Percentiles rank a stretch among this genome's conserved stretches.
phyloP scores from a whole-genome alignment of 192 early-diverging fungal species.

The Coemansia reversa region DNA sequence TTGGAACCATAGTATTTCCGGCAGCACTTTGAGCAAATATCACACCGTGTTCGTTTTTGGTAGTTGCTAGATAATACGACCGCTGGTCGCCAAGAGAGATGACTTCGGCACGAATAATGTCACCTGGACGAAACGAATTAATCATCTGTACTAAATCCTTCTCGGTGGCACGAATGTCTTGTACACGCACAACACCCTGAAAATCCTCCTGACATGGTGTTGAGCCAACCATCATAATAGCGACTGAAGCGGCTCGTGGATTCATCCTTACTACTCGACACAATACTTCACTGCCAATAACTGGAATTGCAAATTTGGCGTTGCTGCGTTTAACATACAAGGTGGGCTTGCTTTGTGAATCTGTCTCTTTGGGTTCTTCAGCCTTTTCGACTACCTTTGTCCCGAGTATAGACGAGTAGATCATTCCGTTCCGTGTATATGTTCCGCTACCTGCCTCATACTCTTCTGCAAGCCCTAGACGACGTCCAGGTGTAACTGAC shows the following conservation, averaged over 20 bases:
- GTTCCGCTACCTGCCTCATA: conserved; percentile 68
- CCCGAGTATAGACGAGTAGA: conserved; percentile 64
- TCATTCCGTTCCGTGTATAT: conserved; percentile 65
- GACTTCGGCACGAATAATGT: conserved; percentile 82
- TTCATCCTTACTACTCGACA: conserved; percentile 90
- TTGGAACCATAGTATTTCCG: conserved; percentile 84
- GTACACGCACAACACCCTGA: conserved; percentile 84
- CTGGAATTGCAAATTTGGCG: conserved; percentile 70
- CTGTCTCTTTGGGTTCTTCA: conserved; percentile 1
- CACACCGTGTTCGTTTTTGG: conserved; percentile 90
- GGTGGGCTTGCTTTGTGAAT: conserved; percentile 21
- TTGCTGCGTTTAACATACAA: conserved; percentile 64
- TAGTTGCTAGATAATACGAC: conserved; percentile 89
- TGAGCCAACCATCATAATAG: conserved; percentile 87
- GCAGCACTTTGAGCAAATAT: conserved; percentile 87
- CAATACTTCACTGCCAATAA: conserved; percentile 72
- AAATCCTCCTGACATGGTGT: conserved; percentile 83
- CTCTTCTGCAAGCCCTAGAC: conserved; percentile 68
- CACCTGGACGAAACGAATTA: conserved; percentile 88
- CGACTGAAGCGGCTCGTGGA: conserved; percentile 79
- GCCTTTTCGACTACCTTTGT: conserved; percentile 16
- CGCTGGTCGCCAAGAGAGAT: conserved; percentile 92
- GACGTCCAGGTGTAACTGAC: conserved; percentile 72
- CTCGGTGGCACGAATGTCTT: conserved; percentile 93
- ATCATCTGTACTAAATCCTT: conserved; percentile 92